phyloP scores from a whole-genome alignment of 352 stramenopile species.

The Globisporangium yorkense region DNA sequence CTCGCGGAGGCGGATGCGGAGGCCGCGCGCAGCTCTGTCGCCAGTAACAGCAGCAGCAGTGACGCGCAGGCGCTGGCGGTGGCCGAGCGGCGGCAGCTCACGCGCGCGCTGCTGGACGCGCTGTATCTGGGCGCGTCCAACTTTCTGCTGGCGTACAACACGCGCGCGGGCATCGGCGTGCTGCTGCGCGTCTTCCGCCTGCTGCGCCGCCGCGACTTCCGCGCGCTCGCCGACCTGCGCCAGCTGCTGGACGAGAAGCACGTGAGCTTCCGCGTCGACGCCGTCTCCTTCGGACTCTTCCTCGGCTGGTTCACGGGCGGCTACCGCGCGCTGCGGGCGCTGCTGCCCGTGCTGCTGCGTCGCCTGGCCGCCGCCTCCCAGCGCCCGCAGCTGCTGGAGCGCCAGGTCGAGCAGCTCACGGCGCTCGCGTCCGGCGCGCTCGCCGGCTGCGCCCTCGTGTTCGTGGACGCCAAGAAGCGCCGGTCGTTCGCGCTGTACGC shows the following conservation, averaged over 20 bases:
- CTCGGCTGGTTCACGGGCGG: slow-evolving; percentile 80
- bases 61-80: slow-evolving; percentile 1
- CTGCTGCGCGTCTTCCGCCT: slow-evolving; percentile 68
- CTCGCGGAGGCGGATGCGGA: slow-evolving; percentile 6
- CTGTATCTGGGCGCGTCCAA: slow-evolving; percentile 73
- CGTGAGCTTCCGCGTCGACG: slow-evolving; percentile 75
- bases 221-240: slow-evolving; percentile 40
- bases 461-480: slow-evolving; percentile 59
- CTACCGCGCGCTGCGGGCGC: slow-evolving; percentile 53
- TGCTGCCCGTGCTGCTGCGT: slow-evolving; percentile 43
- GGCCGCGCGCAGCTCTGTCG: not conserved
- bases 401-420: slow-evolving; percentile 37
- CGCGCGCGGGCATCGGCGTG: slow-evolving; percentile 68
- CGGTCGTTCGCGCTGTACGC: slow-evolving; percentile 81
- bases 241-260: slow-evolving; percentile 72
- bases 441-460: slow-evolving; percentile 52
- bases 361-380: slow-evolving; percentile 10
- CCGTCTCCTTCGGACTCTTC: slow-evolving; percentile 82
- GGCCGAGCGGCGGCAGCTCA: slow-evolving; percentile 29
- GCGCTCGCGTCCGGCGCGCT: slow-evolving; percentile 53
- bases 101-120: slow-evolving; percentile 57
- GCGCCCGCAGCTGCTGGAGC: slow-evolving; percentile 12
- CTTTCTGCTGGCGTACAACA: slow-evolving; percentile 86
- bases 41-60: not conserved
- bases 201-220: slow-evolving; percentile 49